Evolutionary conservation across 78 protist species (phyloP), one percentile per base, ranked within the genome.

Genomic region (Ministeria vibrans): DNA sequence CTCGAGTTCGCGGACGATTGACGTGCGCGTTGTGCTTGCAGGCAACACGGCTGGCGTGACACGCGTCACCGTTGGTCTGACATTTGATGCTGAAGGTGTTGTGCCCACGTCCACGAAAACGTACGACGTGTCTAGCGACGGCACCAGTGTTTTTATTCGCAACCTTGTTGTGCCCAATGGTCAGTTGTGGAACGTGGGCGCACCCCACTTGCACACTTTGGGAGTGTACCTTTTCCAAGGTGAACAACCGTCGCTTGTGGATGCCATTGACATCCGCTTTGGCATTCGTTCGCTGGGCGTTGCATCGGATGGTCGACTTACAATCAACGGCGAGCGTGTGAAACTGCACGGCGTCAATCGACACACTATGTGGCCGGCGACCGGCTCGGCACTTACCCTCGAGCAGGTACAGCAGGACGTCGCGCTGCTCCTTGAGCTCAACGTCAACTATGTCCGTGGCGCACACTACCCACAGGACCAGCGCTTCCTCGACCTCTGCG

Each of bases 391-490:
- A 15, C 61, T 51, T 30, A 81, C 85, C 36, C 53, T 27, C 68
- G 85, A 76, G 53, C 51, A 82, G 42, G 32, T 71, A 30, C 34
- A 75, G 38, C 61, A 2, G 34, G 86, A 82, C 55, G 13, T 82
- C 13, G 66, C 75, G 74, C 59, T 82, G 72, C 43, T 82, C 49
- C 13, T 1, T 2, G 51, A 75, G 36, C 38, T 61, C 39, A 81
- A 81, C 51, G 80, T 73, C 59, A 82, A 82, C 32, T 42, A 32
- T 59, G 80, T 82, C 5, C 86, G 86, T 1, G 86, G 86, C 38
- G 86, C 86, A 6, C 86, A 82, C 86, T 82, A 82, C 42, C 86
- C 86, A 34, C 86, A 82, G 51, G 86, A 82, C 75, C 86, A 7
- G 2, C 43, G 81, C 27, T 82, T 2, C 9, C 68, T 82, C 34